These are phyloP conservation scores for Podospora pseudocomata DNA, from an alignment of 495 filamentous ascomycete genomes.

Conservation along the genomic window DNA sequence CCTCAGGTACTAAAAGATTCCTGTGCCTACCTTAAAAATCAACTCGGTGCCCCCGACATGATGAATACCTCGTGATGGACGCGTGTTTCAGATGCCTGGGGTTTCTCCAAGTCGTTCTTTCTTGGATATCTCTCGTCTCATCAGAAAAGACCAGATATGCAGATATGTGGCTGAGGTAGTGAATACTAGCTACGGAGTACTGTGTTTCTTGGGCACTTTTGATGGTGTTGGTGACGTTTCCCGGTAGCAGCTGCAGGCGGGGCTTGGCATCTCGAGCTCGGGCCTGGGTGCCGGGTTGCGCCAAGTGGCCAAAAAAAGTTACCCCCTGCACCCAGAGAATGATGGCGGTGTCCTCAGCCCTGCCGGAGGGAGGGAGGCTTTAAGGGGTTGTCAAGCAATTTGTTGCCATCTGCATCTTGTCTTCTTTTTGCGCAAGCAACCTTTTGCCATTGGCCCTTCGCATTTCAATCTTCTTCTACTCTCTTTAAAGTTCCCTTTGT, in stretches of 20 bases:
- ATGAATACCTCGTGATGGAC: too few relatives aligned
- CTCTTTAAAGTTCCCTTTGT: constrained; percentile 22
- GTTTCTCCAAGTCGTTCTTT: too few relatives aligned
- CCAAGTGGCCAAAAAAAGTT: constrained; percentile 34
- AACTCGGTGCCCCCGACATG: too few relatives aligned
- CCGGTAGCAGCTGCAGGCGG: not conserved
- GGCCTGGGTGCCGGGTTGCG: constrained; percentile 9
- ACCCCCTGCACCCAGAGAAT: constrained; percentile 12
- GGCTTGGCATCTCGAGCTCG: not conserved
- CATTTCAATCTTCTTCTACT: constrained; percentile 19
- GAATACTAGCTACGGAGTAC: too few relatives aligned
- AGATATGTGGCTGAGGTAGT: too few relatives aligned
- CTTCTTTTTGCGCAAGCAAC: not conserved
- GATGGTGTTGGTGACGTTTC: not conserved
- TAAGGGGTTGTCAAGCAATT: constrained; percentile 24
- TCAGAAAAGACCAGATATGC: too few relatives aligned
- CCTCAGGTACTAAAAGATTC: too few relatives aligned
- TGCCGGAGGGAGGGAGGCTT: constrained; percentile 15
- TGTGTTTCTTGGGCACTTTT: too few relatives aligned
- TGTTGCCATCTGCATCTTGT: constrained; percentile 1
- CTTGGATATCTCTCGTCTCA: too few relatives aligned
- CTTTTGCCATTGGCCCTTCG: constrained; percentile 7
- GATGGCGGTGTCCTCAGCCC: constrained; percentile 16
- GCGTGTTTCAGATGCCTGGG: too few relatives aligned
- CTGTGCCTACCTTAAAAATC: too few relatives aligned